Evolutionary conservation across 768 basidiomycete genomes (phyloP), one percentile per base, ranked within the genome.

Genomic region (Phanerochaete sordida): DNA sequence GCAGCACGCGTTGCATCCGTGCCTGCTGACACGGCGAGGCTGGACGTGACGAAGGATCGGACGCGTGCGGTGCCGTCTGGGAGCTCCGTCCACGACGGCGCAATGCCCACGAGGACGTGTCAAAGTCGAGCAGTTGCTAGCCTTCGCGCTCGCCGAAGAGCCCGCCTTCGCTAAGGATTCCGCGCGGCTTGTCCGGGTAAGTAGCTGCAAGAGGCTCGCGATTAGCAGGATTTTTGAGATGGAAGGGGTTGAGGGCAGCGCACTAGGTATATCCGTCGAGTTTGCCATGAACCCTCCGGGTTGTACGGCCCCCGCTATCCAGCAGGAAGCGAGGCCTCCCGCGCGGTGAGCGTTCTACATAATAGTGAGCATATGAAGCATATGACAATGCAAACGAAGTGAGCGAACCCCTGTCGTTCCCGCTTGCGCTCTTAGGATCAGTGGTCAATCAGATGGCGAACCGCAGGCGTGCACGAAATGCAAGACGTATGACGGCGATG

Each of bases 251-350:
- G 50, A 21, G 4, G 24, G 27, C 12, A 27, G 12, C 23, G 46
- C 27, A 26, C 78, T 64, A 62, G 8, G 63, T 69, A 60, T 78
- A 79, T 8, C 79, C 79, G 23, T 79, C 79, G 11, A 75, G 37
- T 58, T 79, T 80, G 28, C 79, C 79, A 62, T 81, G 79, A 1
- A 81, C 75, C 51, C 72, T 76, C 79, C 79, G 80, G 5, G 57
- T 58, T 11, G 71, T 69, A 62, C 79, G 70, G 28, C 75, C 74
- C 2, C 88, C 89, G 1, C 74, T 71, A 57, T 84, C 78, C 19
- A 93, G 79, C 65, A 79, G 70, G 75, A 91, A 93, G 12, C 91
- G 90, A 8, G 90, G 83, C 35, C 93, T 79, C 1, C 91, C 92
- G 21, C 91, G 84, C 26, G 91, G 88, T 11, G 87, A 84, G 13